A percentile compares a stretch with the other conserved stretches of the same genome.
These are phyloP conservation scores for Puccinia polysora DNA, from an alignment of 1,284 basidiomycete species.

Conservation along the genomic window DNA sequence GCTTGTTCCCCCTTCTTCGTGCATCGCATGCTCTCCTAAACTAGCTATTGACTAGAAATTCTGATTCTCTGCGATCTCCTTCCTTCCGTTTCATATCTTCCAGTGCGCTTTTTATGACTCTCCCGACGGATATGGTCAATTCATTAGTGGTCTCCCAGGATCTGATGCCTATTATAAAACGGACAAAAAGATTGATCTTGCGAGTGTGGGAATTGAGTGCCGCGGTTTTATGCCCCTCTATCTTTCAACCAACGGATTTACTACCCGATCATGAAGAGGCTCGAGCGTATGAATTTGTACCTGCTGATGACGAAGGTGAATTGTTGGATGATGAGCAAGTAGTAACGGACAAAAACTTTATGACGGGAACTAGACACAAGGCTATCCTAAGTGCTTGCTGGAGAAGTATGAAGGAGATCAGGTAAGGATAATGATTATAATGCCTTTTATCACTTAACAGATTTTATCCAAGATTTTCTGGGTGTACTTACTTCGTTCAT, in stretches of 20 bases:
- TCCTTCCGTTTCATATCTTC: background rate
- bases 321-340: conserved; percentile 7
- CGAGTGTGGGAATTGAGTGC: conserved; percentile 28
- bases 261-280: conserved; percentile 40
- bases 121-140: conserved; percentile 26
- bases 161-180: conserved; percentile 17
- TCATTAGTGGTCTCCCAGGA: conserved; percentile 27
- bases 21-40: no score
- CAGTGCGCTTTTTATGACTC: conserved; percentile 27
- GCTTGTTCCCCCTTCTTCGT: background rate
- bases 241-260: conserved; percentile 1
- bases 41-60: no score
- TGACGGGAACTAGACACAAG: conserved; percentile 17
- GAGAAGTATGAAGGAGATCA: conserved; percentile 43
- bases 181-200: conserved; percentile 2
- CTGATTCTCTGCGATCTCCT: background rate
- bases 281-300: conserved; percentile 16
- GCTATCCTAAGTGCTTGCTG: conserved; percentile 37
- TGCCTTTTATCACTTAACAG: background rate
- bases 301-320: conserved; percentile 4
- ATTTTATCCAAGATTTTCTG: background rate
- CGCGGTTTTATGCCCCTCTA: conserved; percentile 25
- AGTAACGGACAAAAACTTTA: background rate
- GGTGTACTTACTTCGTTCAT: background rate
- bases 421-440: conserved; percentile 10